A percentile compares a stretch with the other conserved stretches of the same genome.
Conservation (phyloP, 228 moss, liverwort and hornwort species). For the Sphagnum magellanicum region DNA sequence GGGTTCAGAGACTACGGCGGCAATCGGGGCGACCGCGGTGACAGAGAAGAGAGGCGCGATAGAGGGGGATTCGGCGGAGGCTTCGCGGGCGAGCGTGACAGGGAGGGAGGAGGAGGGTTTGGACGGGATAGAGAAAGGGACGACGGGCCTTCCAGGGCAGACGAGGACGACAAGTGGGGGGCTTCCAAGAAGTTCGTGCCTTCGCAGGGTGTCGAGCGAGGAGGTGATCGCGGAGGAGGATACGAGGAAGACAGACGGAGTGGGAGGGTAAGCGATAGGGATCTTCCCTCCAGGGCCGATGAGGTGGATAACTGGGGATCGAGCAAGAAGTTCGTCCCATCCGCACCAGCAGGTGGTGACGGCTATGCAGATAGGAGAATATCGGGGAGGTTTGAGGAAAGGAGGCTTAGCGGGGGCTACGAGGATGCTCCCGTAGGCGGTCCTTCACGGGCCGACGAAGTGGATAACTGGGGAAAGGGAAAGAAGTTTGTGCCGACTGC, state of each 20-base stretch:
- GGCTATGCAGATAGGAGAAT: slow-evolving; percentile 43
- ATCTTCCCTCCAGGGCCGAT: slow-evolving; percentile 90
- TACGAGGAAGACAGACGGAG: slow-evolving; percentile 72
- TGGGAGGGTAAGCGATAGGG: slow-evolving; percentile 81
- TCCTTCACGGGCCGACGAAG: slow-evolving; percentile 84
- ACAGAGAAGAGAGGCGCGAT: slow-evolving; percentile 54
- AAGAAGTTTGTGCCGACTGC: slow-evolving; percentile 79
- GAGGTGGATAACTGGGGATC: slow-evolving; percentile 98
- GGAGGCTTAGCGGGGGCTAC: slow-evolving; percentile 65
- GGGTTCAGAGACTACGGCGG: slow-evolving; percentile 91
- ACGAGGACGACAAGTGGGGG: slow-evolving; percentile 85
- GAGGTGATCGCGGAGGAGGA: slow-evolving; percentile 37
- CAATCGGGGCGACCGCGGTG: slow-evolving; percentile 52
- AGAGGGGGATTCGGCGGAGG: slow-evolving; percentile 58
- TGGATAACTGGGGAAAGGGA: slow-evolving; percentile 82
- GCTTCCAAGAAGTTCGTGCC: slow-evolving; percentile 82
- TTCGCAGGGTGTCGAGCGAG: slow-evolving; percentile 28
- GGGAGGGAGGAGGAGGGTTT: slow-evolving; percentile 41
- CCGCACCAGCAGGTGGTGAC: slow-evolving; percentile 23
- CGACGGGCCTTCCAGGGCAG: slow-evolving; percentile 85
- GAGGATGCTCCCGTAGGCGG: slow-evolving; percentile 66
- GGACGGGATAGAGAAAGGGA: slow-evolving; percentile 77
- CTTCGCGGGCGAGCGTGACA: slow-evolving; percentile 57
- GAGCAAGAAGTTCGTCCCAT: slow-evolving; percentile 76
- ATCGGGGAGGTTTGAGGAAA: slow-evolving; percentile 49